Base-by-base conservation (phyloP, 2,329 filamentous ascomycete species). In the Fusarium transvaalense region DNA sequence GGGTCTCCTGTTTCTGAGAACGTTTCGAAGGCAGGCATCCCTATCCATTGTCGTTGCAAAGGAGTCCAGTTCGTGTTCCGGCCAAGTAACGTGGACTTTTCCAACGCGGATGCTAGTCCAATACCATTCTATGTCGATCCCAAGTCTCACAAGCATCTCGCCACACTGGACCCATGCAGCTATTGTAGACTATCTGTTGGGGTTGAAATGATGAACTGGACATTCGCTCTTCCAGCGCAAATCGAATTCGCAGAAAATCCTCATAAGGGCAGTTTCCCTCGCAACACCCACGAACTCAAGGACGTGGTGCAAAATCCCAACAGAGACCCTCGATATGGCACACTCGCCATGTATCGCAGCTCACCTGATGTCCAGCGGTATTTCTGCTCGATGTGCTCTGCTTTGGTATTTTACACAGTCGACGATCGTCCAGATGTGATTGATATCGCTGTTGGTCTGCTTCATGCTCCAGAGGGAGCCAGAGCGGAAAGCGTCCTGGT, bases 301-400 rank as follows among this genome's bases (percentile, higher is more conserved):
- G 69, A 68, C 0, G 78, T 80, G 1, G 74, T 83, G 0, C 67
- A 77, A 5, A 52, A 53, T 0, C 10, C 47, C 5, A 23, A 60
- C 2, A 74, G 77, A 8, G 81, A 83, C 51, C 59, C 78, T 0
- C 75, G 77, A 8, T 60, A 82, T 13, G 83, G 83, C 0, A 85
- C 82, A 0, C 74, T 86, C 6, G 69, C 76, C 1, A 78, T 79
- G 29, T 84, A 83, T 64, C 66, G 71, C 10, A 85, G 82, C 47
- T 84, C 82, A 0, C 72, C 79, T 0, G 79, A 78, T 15, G 81
- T 84, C 1, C 78, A 83, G 56, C 75, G 84, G 2, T 86, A 84
- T 61, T 85, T 83, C 61, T 87, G 84, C 72, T 78, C 78, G 0
- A 75, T 65, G 2, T 86, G 84, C 73, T 83, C 82, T 0, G 83